Base-by-base conservation (phyloP, 2,329 filamentous ascomycete genomes). In the Didymellaceae sp. region DNA sequence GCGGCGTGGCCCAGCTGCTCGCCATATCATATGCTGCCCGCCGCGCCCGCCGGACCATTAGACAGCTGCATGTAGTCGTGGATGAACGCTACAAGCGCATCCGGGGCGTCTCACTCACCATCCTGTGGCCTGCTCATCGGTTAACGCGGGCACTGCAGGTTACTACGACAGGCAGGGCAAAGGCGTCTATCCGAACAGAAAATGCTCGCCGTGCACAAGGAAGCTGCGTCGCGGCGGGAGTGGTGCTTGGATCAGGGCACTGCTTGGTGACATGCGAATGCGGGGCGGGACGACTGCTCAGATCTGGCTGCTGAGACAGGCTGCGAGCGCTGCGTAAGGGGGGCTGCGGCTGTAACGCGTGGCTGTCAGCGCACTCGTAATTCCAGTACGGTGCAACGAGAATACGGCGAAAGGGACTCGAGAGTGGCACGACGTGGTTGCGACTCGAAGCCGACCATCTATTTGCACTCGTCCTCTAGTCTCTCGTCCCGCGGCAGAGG, bases 81-180 rank as follows among this genome's bases (percentile, higher is more conserved):
- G 18, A 42, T 35, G 28, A 28, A 21, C 28, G n/a, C 20, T 39
- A 39, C 16, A 21, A 22, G 30, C 30, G 45, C 45, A 47, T 32
- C 32, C 21, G 26, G 22, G 20, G 13, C 18, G 26, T 45, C 20
- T 34, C 22, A 46, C 48, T 52, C 25, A 52, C 48, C 49, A 53
- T 53, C 43, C 43, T 53, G 49, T 53, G 51, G 51, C 51, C 38
- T 45, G 48, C 48, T 49, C 51, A 54, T 54, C 47, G 53, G 39
- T 47, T 28, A 44, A 51, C 48, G 25, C 32, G 35, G 24, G 55
- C 33, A 46, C 46, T 32, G 48, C 42, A 46, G 31, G 14, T 22
- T 22, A 37, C 37, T 52, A 43, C 42, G 10, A 45, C 42, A 24
- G 38, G 32, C 28, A 28, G 31, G 21, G 11, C 34, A 9, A 18